These are phyloP conservation scores for Microcyclosporella mali DNA, from an alignment of 2,329 filamentous ascomycete species.

Conservation along the genomic window DNA sequence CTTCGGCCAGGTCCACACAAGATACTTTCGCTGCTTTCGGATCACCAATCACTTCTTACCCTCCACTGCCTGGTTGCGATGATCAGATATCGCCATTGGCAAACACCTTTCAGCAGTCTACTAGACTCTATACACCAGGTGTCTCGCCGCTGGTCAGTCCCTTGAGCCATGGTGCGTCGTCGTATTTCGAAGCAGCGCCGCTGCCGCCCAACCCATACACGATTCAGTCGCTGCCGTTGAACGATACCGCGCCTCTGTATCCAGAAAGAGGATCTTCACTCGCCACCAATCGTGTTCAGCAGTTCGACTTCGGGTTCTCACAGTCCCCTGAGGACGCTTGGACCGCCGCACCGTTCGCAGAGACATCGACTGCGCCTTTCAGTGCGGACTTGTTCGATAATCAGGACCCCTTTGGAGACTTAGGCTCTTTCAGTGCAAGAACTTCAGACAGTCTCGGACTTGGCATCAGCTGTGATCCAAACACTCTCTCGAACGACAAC, in stretches of 20 bases:
- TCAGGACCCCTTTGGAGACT: conserved; percentile 19
- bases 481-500: conserved; percentile 18
- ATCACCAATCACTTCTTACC: conserved; percentile 16
- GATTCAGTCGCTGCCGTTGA: conserved; percentile 22
- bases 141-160: conserved; percentile 24
- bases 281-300: conserved; percentile 21
- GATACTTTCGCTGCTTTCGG: conserved; percentile 32
- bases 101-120: conserved; percentile 26
- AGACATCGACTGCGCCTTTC: conserved; percentile 12
- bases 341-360: conserved; percentile 15
- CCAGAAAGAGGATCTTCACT: conserved; percentile 20
- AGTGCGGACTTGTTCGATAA: conserved; percentile 14
- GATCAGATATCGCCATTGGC: conserved; percentile 28
- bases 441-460: conserved; percentile 21
- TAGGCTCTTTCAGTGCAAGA: conserved; percentile 7
- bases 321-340: conserved; percentile 19
- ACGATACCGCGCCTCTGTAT: conserved; percentile 27
- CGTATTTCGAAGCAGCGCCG: conserved; percentile 20
- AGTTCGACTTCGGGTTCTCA: conserved; percentile 31
- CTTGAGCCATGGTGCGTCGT: conserved; percentile 12
- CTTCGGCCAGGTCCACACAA: conserved; percentile 38
- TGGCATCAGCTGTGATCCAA: conserved; percentile 31
- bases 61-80: conserved; percentile 20
- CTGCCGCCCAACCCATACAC: conserved; percentile 17
- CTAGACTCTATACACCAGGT: conserved; percentile 27